phyloP scores from a whole-genome alignment of 352 stramenopile genomes.

The Pythium utonaiense region DNA sequence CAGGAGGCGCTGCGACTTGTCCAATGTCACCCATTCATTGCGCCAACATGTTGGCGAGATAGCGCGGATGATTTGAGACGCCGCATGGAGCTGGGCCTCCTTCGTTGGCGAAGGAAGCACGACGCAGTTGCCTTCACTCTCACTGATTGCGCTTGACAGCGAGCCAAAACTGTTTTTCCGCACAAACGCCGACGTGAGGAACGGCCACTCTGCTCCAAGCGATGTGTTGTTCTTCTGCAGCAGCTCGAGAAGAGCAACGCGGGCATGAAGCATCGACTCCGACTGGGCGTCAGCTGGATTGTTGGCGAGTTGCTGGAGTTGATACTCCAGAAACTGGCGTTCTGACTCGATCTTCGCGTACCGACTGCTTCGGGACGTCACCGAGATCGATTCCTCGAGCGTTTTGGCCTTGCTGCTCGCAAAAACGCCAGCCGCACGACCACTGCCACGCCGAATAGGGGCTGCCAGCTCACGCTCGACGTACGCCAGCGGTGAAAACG shows the following conservation, averaged over 20 bases:
- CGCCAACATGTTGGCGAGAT: constrained; percentile 36
- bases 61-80: constrained; percentile 40
- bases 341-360: constrained; percentile 37
- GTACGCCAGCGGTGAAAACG: constrained; percentile 40
- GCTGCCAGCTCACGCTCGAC: constrained; percentile 29
- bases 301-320: constrained; percentile 25
- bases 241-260: constrained; percentile 26
- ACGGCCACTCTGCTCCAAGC: constrained; percentile 27
- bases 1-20: constrained; percentile 30
- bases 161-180: constrained; percentile 24
- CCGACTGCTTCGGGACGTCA: constrained; percentile 28
- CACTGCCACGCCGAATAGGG: constrained; percentile 10
- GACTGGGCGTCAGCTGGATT: neutral
- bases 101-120: neutral
- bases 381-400: constrained; percentile 34
- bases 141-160: constrained; percentile 9
- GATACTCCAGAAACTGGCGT: constrained; percentile 38
- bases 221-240: constrained; percentile 25
- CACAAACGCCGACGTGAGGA: constrained; percentile 20
- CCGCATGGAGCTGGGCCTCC: constrained; percentile 20
- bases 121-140: neutral
- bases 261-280: constrained; percentile 21
- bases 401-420: constrained; percentile 14
- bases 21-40: constrained; percentile 53
- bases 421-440: constrained; percentile 19